phyloP scores from a whole-genome alignment of 164 flowering plant genomes.

The Sextonia rubra region DNA sequence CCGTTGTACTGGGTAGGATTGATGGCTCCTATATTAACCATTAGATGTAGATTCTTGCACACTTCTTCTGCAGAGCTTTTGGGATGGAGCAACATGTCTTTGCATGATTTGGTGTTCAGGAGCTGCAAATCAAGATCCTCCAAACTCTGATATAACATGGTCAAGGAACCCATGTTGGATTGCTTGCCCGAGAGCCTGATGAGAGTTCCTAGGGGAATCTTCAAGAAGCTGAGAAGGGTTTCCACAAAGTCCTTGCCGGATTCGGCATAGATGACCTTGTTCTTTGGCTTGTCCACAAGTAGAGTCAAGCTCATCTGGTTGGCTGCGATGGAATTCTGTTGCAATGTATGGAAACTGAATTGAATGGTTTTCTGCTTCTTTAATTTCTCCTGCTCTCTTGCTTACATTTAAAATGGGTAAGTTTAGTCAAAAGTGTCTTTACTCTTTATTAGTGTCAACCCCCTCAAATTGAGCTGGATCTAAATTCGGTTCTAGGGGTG shows the following conservation, averaged over 20 bases:
- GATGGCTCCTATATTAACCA: too few relatives aligned
- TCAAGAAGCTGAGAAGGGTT: slow-evolving; percentile 19
- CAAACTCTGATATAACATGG: background rate
- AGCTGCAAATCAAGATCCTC: background rate
- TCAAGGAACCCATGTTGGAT: background rate
- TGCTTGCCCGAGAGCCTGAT: background rate
- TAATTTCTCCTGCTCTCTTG: too few relatives aligned
- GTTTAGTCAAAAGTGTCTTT: too few relatives aligned
- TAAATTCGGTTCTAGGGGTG: too few relatives aligned
- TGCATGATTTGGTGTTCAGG: background rate
- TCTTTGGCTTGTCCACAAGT: background rate
- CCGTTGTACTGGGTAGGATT: too few relatives aligned
- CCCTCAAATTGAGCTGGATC: too few relatives aligned
- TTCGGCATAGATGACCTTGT: slow-evolving; percentile 4
- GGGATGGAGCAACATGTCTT: background rate
- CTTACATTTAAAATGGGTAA: too few relatives aligned
- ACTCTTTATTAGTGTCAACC: too few relatives aligned
- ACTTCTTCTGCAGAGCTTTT: background rate
- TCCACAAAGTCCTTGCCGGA: slow-evolving; percentile 14
- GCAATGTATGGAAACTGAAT: too few relatives aligned
- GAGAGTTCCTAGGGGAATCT: slow-evolving; percentile 11
- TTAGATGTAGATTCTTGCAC: too few relatives aligned
- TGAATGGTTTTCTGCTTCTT: too few relatives aligned
- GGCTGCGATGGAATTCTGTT: too few relatives aligned
- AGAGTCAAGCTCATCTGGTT: background rate